phyloP scores from a whole-genome alignment of 2,329 filamentous ascomycete genomes.

The Xylaria sp. region DNA sequence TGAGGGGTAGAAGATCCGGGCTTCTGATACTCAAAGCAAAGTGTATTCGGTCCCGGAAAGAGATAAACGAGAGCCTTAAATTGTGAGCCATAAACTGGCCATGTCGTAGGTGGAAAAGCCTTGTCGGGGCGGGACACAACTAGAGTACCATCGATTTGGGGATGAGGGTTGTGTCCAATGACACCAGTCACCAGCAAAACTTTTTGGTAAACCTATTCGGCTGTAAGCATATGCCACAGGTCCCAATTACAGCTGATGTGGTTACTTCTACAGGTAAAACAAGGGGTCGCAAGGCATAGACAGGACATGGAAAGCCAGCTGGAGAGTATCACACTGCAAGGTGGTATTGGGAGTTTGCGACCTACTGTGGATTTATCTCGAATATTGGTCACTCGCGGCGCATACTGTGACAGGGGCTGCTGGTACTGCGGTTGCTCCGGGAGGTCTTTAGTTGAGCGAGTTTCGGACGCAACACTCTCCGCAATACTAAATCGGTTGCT shows the following conservation, averaged over 20 bases:
- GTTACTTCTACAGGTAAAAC: background rate
- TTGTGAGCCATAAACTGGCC: conserved; percentile 89
- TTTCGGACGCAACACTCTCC: conserved; percentile 70
- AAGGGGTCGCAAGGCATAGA: background rate
- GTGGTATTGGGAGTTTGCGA: conserved; percentile 38
- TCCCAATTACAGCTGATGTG: background rate
- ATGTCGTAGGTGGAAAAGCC: conserved; percentile 81
- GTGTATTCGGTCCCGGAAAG: conserved; percentile 87
- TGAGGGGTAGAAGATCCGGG: conserved; percentile 77
- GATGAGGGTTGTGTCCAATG: conserved; percentile 73
- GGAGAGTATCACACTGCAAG: conserved; percentile 17
- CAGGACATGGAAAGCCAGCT: conserved; percentile 5
- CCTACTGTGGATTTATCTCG: conserved; percentile 86
- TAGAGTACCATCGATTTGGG: conserved; percentile 80
- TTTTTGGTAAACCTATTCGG: conserved; percentile 85
- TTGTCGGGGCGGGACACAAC: conserved; percentile 86
- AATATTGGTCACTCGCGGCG: conserved; percentile 82
- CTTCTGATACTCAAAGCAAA: conserved; percentile 88
- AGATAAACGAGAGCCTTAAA: conserved; percentile 94
- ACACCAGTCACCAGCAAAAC: conserved; percentile 83
- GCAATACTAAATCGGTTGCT: conserved; percentile 72
- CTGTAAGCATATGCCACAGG: conserved; percentile 27
- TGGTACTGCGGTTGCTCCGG: conserved; percentile 60
- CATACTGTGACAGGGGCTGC: conserved; percentile 78
- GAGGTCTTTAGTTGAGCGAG: conserved; percentile 56